Evolutionary conservation across 352 stramenopile genomes (phyloP).

Genomic region (Phytophthora lateralis): DNA sequence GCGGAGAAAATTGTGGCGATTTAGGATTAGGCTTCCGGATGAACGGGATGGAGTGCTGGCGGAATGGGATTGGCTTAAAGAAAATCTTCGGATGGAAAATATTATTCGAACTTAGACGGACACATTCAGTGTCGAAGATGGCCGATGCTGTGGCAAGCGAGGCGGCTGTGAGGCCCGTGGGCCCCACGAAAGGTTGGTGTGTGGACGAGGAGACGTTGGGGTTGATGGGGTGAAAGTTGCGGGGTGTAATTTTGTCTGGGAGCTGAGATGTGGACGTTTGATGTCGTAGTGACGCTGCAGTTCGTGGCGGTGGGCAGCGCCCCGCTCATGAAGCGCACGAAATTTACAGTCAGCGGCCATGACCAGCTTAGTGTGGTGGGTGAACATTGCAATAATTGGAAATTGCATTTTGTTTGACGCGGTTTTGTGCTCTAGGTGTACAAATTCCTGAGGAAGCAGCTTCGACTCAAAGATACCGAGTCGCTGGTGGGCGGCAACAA

Average conservation of each 20-base stretch:
- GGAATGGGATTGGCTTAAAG: conserved; percentile 11
- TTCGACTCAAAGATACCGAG: conserved; percentile 76
- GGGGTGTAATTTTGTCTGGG: neutral
- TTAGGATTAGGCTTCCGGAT: neutral
- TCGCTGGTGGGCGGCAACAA: conserved; percentile 49
- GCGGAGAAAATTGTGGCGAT: conserved; percentile 24
- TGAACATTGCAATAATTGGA: neutral
- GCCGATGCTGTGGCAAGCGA: conserved; percentile 7
- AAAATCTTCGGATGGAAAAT: conserved; percentile 12
- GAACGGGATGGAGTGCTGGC: conserved; percentile 3
- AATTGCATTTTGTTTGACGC: neutral
- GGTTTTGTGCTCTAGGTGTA: conserved; percentile 57
- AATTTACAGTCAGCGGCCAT: conserved; percentile 82
- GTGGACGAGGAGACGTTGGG: neutral
- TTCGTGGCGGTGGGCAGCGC: conserved; percentile 83
- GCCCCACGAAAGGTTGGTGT: conserved; percentile 43
- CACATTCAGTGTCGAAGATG: conserved; percentile 10
- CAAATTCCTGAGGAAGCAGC: conserved; percentile 85
- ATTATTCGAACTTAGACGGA: no score
- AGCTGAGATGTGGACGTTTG: conserved; percentile 1
- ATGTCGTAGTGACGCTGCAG: conserved; percentile 75
- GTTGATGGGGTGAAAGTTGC: neutral
- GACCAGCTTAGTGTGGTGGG: conserved; percentile 80
- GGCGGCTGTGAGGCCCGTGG: conserved; percentile 20
- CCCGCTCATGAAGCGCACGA: conserved; percentile 88